Evolutionary conservation across 305 asterid species (phyloP), one percentile per base, ranked within the genome.

Genomic region (Coffea humblotiana): DNA sequence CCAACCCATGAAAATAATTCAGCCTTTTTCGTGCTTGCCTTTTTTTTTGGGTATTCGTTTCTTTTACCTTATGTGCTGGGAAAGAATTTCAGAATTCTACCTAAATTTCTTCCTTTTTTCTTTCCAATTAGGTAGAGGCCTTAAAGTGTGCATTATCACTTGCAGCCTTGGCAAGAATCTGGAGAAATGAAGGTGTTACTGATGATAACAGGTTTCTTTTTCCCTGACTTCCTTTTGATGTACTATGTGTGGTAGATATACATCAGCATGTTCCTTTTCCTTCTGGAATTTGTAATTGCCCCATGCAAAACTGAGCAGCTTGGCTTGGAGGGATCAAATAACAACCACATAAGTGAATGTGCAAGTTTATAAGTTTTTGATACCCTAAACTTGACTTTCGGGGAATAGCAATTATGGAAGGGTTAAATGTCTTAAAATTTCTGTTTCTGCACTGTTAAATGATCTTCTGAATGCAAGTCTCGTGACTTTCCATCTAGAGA

Each of bases 61-160:
- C 52, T 49, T 49, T 49, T 49, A 49, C 27, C 76, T 6, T 16
- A 6, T 56, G n/a, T 6, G 40, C 21, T 40, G 16, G 48, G 69
- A 64, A 37, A 65, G 68, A 47, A 49, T 49, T 72, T 58, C 45
- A 70, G 79, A 73, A 37, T 73, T 43, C 72, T 72, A 0, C 56
- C 47, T 47, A 74, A 80, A 80, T 77, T 70, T 85, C 78, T 69
- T 86, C 70, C 81, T 81, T 80, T 25, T 75, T 83, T 69, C 19
- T 52, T 60, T 67, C 70, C 78, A 77, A 78, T 85, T 87, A 96
- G 99, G 99, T 96, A 66, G 99, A 96, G 92, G 86, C 96, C 83
- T 84, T 96, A 89, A 96, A 96, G 86, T 96, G 99, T 81, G 92
- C 89, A 43, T 81, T 96, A 60, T 96, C 99, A 66, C 93, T 96